Conservation (phyloP, 495 filamentous ascomycete species). For the Penicillium subrubescens region DNA sequence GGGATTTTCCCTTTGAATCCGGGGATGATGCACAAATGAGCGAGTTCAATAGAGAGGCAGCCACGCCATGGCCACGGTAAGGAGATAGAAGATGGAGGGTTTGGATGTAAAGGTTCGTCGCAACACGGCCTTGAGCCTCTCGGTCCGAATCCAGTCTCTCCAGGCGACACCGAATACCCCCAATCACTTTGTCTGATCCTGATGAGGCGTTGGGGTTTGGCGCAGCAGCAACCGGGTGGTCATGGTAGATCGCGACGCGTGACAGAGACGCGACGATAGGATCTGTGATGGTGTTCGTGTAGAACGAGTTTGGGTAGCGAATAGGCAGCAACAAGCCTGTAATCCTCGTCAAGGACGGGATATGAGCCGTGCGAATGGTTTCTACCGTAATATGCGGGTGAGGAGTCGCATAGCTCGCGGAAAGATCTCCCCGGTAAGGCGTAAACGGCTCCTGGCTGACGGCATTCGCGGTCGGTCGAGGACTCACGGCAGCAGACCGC, state of each 20-base stretch:
- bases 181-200: constrained; percentile 64
- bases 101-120: constrained; percentile 76
- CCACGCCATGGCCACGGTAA: constrained; percentile 79
- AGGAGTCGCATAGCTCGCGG: constrained; percentile 34
- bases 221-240: constrained; percentile 43
- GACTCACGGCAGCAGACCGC: constrained; percentile 26
- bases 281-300: constrained; percentile 71
- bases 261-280: constrained; percentile 69
- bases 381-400: constrained; percentile 57
- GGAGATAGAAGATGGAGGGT: constrained; percentile 82
- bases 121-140: constrained; percentile 23
- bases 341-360: constrained; percentile 77
- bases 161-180: constrained; percentile 80
- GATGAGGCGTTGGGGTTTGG: constrained; percentile 30
- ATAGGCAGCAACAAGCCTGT: constrained; percentile 85
- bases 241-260: constrained; percentile 73
- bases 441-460: constrained; percentile 30
- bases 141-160: constrained; percentile 49
- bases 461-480: constrained; percentile 24
- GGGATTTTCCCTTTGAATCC: constrained; percentile 20
- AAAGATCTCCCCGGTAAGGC: constrained; percentile 38
- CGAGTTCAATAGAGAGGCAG: constrained; percentile 65
- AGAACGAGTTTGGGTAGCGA: constrained; percentile 85
- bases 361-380: constrained; percentile 58
- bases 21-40: constrained; percentile 52